phyloP scores from a whole-genome alignment of 208 protist genomes.

The Wallacemonas sp. region DNA sequence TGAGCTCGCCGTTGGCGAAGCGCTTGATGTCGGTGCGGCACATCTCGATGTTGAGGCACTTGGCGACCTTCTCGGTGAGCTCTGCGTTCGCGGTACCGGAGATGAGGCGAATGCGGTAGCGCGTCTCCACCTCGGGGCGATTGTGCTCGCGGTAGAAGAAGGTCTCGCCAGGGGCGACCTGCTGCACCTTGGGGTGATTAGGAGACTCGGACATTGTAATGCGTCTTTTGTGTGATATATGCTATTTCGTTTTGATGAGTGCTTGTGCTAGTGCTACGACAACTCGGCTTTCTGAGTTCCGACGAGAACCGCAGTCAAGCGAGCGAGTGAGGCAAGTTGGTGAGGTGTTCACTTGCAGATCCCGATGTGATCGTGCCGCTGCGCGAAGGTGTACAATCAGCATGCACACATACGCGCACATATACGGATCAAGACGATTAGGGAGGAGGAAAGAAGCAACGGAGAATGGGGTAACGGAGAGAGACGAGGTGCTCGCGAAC shows the following conservation, averaged over 20 bases:
- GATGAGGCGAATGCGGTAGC: constrained; percentile 86
- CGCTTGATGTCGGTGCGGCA: constrained; percentile 81
- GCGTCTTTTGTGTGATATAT: no score
- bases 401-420: no score
- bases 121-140: constrained; percentile 78
- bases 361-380: no score
- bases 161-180: constrained; percentile 73
- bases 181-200: constrained; percentile 35
- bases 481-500: not conserved
- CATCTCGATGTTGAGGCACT: constrained; percentile 76
- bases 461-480: constrained; percentile 1
- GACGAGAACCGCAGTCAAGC: no score
- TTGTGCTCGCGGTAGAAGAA: constrained; percentile 85
- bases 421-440: not conserved
- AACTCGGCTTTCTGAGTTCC: not conserved
- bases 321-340: no score
- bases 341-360: no score
- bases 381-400: no score
- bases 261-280: no score
- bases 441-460: not conserved
- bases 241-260: no score
- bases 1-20: constrained; percentile 92
- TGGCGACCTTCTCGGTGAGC: constrained; percentile 79
- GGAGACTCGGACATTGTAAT: constrained; percentile 3
- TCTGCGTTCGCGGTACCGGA: constrained; percentile 83